A percentile compares a stretch with the other conserved stretches of the same genome.
These are phyloP conservation scores for Raphidocelis subcapitata DNA, from an alignment of 139 green algal genomes.

Conservation along the genomic window DNA sequence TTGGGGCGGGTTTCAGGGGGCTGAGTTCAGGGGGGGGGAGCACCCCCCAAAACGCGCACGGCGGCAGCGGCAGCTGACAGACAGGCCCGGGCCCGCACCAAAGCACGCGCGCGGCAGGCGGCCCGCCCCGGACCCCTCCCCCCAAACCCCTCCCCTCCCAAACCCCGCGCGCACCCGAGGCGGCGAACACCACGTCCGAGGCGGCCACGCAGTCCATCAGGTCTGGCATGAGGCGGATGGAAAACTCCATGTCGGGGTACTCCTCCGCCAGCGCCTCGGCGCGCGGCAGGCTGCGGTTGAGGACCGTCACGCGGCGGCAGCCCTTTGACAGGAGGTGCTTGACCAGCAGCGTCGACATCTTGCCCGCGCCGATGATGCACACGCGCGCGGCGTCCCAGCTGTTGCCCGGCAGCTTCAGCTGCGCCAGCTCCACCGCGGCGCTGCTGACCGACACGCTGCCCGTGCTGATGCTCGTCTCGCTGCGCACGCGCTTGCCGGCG, in stretches of 20 bases:
- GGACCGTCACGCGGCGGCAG: slow-evolving; percentile 83
- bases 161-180: slow-evolving; percentile 64
- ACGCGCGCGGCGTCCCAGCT: slow-evolving; percentile 79
- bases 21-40: too few relatives aligned
- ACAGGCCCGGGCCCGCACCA: too few relatives aligned
- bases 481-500: slow-evolving; percentile 94
- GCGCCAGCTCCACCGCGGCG: slow-evolving; percentile 95
- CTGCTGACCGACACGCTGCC: slow-evolving; percentile 94
- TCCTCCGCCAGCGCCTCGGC: slow-evolving; percentile 89
- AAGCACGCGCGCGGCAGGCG: too few relatives aligned
- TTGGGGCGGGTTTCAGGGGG: too few relatives aligned
- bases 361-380: slow-evolving; percentile 97
- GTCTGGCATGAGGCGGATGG: slow-evolving; percentile 92
- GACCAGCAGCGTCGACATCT: slow-evolving; percentile 97
- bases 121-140: too few relatives aligned
- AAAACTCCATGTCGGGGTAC: slow-evolving; percentile 94
- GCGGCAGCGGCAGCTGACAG: too few relatives aligned
- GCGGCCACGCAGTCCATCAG: slow-evolving; percentile 81
- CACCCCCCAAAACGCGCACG: too few relatives aligned
- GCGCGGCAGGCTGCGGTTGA: slow-evolving; percentile 91
- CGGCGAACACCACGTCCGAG: slow-evolving; percentile 93
- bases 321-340: slow-evolving; percentile 98
- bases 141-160: too few relatives aligned
- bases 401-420: slow-evolving; percentile 95
- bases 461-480: slow-evolving; percentile 92